Percentiles rank a stretch among this genome's conserved stretches.
Conservation (phyloP, 129 eudicot genomes). For the Oenanthe sinensis region DNA sequence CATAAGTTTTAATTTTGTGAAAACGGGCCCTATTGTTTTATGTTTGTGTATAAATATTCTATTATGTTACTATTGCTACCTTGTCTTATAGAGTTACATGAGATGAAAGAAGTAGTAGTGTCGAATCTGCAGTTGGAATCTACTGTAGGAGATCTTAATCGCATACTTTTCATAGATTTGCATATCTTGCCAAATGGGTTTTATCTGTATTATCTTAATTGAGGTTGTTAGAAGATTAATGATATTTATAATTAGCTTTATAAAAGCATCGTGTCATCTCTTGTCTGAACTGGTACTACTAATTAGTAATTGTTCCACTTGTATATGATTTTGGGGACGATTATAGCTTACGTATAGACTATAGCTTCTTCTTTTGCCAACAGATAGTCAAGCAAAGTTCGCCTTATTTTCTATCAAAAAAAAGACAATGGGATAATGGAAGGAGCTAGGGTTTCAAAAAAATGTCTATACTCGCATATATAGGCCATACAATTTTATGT, state of each 20-base stretch:
- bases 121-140: background rate
- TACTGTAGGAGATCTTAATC: background rate
- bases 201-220: background rate
- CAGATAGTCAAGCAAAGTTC: background rate
- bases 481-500: too few relatives aligned
- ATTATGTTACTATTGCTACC: background rate
- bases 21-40: too few relatives aligned
- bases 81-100: background rate
- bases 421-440: too few relatives aligned
- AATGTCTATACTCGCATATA: too few relatives aligned
- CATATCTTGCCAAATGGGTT: background rate
- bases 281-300: background rate
- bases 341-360: too few relatives aligned
- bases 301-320: background rate
- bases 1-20: too few relatives aligned
- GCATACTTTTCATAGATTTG: background rate
- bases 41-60: background rate
- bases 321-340: background rate
- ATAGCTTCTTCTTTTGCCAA: background rate
- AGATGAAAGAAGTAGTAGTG: background rate
- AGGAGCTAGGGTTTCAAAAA: too few relatives aligned
- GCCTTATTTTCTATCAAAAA: background rate
- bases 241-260: background rate
- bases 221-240: background rate
- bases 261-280: slow-evolving; percentile 1